Percentiles rank a stretch among this genome's conserved stretches.
Conservation (phyloP, 2,329 filamentous ascomycete species). For the Phaeosphaeria sp. region DNA sequence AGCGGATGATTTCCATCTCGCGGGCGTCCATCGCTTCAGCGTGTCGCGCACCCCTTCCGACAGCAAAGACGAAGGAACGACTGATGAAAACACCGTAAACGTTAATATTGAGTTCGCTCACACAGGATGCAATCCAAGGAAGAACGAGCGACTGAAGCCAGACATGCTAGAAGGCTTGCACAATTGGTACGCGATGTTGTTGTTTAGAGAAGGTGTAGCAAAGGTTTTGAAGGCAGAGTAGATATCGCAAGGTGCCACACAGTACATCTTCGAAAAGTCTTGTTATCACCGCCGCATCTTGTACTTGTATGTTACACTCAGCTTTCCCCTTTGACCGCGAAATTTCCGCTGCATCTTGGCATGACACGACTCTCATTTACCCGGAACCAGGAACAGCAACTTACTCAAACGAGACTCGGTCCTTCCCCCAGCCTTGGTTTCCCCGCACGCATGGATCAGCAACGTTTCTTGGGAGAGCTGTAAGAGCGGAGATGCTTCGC, state of each 20-base stretch:
- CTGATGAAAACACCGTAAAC: background rate
- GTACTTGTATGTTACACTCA: background rate
- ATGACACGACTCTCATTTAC: background rate
- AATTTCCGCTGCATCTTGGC: background rate
- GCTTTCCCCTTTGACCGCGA: background rate
- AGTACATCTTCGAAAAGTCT: background rate
- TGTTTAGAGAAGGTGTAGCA: slow-evolving; percentile 5
- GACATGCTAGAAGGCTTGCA: slow-evolving; percentile 4
- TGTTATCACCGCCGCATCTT: background rate
- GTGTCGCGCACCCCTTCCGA: background rate
- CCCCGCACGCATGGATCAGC: background rate
- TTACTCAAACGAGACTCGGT: background rate
- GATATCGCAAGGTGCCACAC: background rate
- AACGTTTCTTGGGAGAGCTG: background rate
- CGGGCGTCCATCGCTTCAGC: slow-evolving; percentile 12
- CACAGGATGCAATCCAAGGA: slow-evolving; percentile 9
- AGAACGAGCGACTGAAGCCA: slow-evolving; percentile 7
- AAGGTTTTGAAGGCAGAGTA: slow-evolving; percentile 1
- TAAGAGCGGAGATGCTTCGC: background rate
- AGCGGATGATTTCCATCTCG: slow-evolving; percentile 4
- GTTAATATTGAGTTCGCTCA: background rate
- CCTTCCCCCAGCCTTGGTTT: background rate
- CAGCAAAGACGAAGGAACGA: background rate
- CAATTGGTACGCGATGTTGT: slow-evolving; percentile 8
- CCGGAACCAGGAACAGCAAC: background rate